Evolutionary conservation across 139 green algal species (phyloP), one percentile per base, ranked within the genome.

Genomic region (Tetradesmus lagerheimii): DNA sequence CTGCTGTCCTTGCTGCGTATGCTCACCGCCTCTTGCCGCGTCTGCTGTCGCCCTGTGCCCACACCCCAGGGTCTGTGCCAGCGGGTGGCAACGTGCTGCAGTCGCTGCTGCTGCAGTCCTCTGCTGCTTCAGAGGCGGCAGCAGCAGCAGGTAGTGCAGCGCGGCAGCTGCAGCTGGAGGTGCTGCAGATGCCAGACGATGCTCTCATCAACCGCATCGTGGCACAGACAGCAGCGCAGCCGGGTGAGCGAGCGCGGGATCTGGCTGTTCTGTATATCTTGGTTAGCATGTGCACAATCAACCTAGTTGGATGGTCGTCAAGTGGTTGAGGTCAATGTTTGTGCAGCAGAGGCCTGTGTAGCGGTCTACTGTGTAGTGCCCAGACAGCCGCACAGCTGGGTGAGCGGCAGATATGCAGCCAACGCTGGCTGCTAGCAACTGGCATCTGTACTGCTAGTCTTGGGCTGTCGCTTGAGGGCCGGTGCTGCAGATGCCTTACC

Each of bases 171-270:
- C 45, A 74, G 29, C 8, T 85, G 45, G 18, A 85, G 80, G 80
- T 85, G 80, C 29, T 85, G 43, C 11, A 37, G 8, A 71, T 85
- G 80, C 80, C 80, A 43, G 80, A 85, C n/a, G 45, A 85, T 20
- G 27, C 45, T 4, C 80, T 85, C 2, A 29, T 74, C 80, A 85
- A 85, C 80, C n/a, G 80, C 29, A 71, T 85, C 15, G 80, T 85
- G 80, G 80, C 80, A 15, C 80, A 85, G 80, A 83, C 77, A 35
- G 77, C 38, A 62, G 77, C 77, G 38, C 77, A 83, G 35, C 77
- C 77, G 29, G 77, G 37, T 43, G 75, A 81, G 34, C 5, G 23
- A n/a, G n/a, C n/a, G n/a, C n/a, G n/a, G n/a, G n/a, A n/a, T n/a
- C n/a, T n/a, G n/a, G n/a, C n/a, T n/a, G n/a, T 11, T 71, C 6